Base-by-base conservation (phyloP, 257 asterid genomes). In the Coffea eugenioides region DNA sequence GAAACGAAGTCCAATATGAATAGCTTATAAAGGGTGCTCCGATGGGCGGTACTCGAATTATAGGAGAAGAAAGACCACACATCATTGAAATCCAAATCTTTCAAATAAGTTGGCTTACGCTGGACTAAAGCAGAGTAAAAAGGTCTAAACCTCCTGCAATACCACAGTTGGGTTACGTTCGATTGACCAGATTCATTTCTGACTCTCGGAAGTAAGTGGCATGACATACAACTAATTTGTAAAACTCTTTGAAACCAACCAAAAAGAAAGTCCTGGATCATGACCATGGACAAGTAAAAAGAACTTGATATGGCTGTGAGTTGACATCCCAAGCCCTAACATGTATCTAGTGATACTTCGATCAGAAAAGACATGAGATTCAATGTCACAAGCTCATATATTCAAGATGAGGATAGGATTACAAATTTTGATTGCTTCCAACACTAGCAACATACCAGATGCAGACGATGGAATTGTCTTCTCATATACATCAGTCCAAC, bases 401-500 rank as follows among this genome's bases (percentile, higher is more conserved):
- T 5, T 27, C 25, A 73, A 5, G 64, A 73, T 51, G 76, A 73
- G 46, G 25, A 39, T 73, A 57, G 27, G 8, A 15, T 46, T 48
- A 2, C 1, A 23, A 66, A n/a, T 36, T 9, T 27, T 62, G 49
- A 74, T 49, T 68, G 45, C 13, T 65, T 25, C 64, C 34, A 45
- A 59, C 59, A 73, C 52, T 64, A 73, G 56, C 73, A 64, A 39
- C 75, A 79, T 84, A 88, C 97, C 93, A 46, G 82, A 77, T 49
- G 86, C 80, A 39, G 84, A 80, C 83, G 95, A 71, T 83, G 91
- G 76, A 77, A 67, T 65, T 64, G 72, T 69, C 85, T 82, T 88
- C 85, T 92, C 97, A 48, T 85, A 81, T 79, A 96, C 97, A 71
- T 94, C 90, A 31, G 99, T 88, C 97, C 95, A 96, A 71, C 94